Percentiles rank a stretch among this genome's conserved stretches.
These are phyloP conservation scores for Syzygium grande DNA, from an alignment of 345 rosid genomes.

Conservation along the genomic window DNA sequence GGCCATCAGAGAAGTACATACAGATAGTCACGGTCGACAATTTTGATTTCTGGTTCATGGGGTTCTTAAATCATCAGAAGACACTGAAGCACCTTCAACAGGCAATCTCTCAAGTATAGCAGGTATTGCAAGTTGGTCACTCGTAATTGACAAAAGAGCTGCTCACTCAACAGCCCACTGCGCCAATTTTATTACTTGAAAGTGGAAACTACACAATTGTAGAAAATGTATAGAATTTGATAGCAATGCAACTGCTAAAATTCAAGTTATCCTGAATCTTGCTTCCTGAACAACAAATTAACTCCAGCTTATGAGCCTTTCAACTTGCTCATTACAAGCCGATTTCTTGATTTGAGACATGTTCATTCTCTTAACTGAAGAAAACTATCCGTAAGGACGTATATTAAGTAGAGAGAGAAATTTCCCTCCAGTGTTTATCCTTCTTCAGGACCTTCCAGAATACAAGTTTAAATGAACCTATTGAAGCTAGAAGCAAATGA, in stretches of 20 bases:
- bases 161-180: neutral
- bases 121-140: neutral
- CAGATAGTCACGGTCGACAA: slow-evolving; percentile 56
- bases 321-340: neutral
- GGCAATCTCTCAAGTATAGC: slow-evolving; percentile 20
- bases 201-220: slow-evolving; percentile 4
- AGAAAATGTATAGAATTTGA: slow-evolving; percentile 4
- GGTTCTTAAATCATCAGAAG: slow-evolving; percentile 64
- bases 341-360: neutral
- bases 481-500: neutral
- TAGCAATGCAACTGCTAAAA: neutral
- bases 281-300: neutral
- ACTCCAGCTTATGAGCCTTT: neutral
- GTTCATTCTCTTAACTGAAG: neutral
- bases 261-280: neutral
- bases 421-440: neutral
- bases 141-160: neutral
- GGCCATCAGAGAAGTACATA: slow-evolving; percentile 61
- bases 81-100: slow-evolving; percentile 51
- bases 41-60: slow-evolving; percentile 94
- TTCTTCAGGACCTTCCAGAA: neutral
- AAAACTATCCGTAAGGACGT: neutral
- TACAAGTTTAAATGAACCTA: neutral
- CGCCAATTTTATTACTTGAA: neutral
- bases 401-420: neutral